Evolutionary conservation across 371 early-diverging fungal genomes (phyloP).

Genomic region (Apophysomyces trapeziformis): DNA sequence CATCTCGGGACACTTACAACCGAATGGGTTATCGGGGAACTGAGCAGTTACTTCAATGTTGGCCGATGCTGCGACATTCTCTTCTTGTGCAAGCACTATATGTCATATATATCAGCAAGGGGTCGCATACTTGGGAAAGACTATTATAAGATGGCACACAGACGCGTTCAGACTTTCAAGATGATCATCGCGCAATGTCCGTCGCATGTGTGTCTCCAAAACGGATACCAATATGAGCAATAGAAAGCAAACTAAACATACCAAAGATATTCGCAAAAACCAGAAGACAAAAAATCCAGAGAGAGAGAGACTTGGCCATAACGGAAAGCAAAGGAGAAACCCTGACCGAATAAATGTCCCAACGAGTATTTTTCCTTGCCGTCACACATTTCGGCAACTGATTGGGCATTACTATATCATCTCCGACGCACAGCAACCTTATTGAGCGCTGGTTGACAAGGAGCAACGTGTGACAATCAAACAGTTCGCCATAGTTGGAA

Average conservation of each 20-base stretch:
- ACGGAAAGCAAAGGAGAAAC: constrained; percentile 20
- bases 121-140: neutral
- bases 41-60: constrained; percentile 48
- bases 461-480: too few relatives aligned
- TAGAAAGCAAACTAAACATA: neutral
- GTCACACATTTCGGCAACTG: too few relatives aligned
- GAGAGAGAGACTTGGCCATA: constrained; percentile 12
- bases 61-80: constrained; percentile 15
- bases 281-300: constrained; percentile 17
- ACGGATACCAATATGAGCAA: neutral
- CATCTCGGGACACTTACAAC: constrained; percentile 36
- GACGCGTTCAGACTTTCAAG: constrained; percentile 4
- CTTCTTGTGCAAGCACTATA: constrained; percentile 38
- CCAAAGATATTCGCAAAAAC: constrained; percentile 11
- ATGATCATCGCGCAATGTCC: neutral
- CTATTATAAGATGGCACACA: neutral
- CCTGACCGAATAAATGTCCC: too few relatives aligned
- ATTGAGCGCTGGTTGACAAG: too few relatives aligned
- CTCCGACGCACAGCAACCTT: too few relatives aligned
- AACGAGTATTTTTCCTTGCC: too few relatives aligned
- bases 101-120: neutral
- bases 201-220: neutral
- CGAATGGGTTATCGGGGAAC: constrained; percentile 54
- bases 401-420: too few relatives aligned
- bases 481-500: too few relatives aligned